phyloP scores from a whole-genome alignment of 805 yeast genomes.

The Suhomyces sp. region DNA sequence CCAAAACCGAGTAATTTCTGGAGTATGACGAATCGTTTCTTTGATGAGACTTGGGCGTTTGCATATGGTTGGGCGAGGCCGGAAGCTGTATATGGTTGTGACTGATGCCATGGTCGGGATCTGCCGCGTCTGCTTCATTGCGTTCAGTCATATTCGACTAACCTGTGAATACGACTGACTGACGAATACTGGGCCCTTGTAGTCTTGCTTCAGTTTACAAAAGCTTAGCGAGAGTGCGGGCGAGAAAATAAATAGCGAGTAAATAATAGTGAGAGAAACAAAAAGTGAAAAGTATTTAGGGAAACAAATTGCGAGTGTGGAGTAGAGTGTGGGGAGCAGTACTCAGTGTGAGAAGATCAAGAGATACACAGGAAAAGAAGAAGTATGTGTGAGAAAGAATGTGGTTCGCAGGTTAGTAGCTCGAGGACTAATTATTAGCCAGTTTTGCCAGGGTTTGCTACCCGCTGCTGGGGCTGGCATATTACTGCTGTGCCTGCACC shows the following conservation, averaged over 20 bases:
- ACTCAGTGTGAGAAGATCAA: background rate
- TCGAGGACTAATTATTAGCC: no score
- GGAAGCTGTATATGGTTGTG: background rate
- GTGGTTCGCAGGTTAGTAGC: no score
- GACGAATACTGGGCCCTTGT: background rate
- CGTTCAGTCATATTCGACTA: background rate
- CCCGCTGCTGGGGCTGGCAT: no score
- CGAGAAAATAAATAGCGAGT: background rate
- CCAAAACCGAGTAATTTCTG: constrained; percentile 35
- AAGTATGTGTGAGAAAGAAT: no score
- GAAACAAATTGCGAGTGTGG: background rate
- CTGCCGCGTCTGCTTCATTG: background rate
- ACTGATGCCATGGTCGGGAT: background rate
- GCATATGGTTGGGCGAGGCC: background rate
- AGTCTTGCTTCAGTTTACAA: background rate
- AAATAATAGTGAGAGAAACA: background rate
- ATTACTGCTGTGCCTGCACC: no score
- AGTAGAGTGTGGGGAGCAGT: background rate
- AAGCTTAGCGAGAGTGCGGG: background rate
- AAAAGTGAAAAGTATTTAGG: background rate
- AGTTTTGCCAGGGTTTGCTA: no score
- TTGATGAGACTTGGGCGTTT: constrained; percentile 19
- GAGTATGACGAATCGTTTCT: constrained; percentile 32
- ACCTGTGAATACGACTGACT: background rate
- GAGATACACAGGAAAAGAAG: background rate